phyloP scores from a whole-genome alignment of 2,329 filamentous ascomycete species.

The Apiospora malaysiana region DNA sequence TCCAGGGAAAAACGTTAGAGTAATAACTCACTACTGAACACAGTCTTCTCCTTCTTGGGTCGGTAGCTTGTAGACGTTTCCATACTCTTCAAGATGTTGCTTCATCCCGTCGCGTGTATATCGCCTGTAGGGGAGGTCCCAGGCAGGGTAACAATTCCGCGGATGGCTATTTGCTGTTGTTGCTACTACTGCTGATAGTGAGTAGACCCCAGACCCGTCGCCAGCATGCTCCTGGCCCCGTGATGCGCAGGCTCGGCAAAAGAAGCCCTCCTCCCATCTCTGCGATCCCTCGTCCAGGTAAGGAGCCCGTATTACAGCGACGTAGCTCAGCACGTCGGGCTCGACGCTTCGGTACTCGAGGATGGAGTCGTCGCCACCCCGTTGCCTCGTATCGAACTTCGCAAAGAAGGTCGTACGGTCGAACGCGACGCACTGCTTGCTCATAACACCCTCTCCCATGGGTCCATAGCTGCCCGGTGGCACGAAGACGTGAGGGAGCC shows the following conservation, averaged over 20 bases:
- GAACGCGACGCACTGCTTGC: background rate
- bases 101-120: background rate
- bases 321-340: conserved; percentile 1
- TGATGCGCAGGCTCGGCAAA: background rate
- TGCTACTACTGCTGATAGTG: too few relatives aligned
- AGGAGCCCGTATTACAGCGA: background rate
- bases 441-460: background rate
- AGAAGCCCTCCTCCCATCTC: background rate
- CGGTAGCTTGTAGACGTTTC: background rate
- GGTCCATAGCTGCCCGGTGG: background rate
- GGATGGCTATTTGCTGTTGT: background rate
- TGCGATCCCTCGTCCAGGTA: background rate
- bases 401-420: background rate
- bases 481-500: background rate
- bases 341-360: background rate
- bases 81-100: background rate
- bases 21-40: background rate
- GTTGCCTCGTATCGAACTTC: background rate
- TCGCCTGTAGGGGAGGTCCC: background rate
- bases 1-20: too few relatives aligned
- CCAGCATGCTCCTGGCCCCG: background rate
- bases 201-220: background rate
- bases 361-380: background rate
- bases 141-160: background rate
- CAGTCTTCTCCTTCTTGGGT: background rate